These are phyloP conservation scores for Pythium rhizo-oryzae DNA, from an alignment of 352 stramenopile genomes.

Conservation along the genomic window DNA sequence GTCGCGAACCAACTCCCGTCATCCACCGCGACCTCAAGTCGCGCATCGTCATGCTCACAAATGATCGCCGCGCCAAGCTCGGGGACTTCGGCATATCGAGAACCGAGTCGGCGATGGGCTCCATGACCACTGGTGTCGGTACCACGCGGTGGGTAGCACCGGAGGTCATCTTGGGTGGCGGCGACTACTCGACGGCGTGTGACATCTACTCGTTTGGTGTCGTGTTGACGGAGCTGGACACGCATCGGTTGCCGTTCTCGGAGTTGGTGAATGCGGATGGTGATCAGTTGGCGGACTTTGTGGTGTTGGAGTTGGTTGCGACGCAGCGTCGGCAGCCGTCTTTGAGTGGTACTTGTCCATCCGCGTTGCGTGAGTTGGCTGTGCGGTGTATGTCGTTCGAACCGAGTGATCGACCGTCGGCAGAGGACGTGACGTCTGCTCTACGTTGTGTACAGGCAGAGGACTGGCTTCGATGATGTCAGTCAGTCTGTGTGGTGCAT, in stretches of 20 bases:
- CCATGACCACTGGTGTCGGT: conserved; percentile 22
- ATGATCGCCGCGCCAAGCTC: conserved; percentile 16
- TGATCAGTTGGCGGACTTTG: conserved; percentile 14
- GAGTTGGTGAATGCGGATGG: conserved; percentile 5
- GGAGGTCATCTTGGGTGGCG: conserved; percentile 12
- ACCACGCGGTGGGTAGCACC: conserved; percentile 21
- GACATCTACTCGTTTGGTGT: conserved; percentile 29
- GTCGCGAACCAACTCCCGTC: neutral
- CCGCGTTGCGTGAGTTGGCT: neutral
- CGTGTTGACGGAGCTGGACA: conserved; percentile 22
- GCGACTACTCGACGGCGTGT: conserved; percentile 8
- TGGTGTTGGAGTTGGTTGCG: conserved; percentile 10
- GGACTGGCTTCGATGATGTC: neutral
- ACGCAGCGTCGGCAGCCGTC: conserved; percentile 4
- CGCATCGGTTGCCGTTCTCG: conserved; percentile 23
- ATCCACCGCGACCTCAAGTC: conserved; percentile 25
- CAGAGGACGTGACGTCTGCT: neutral
- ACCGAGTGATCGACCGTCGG: conserved; percentile 2
- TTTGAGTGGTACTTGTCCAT: neutral
- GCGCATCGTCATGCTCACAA: conserved; percentile 20
- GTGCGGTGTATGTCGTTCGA: conserved; percentile 14
- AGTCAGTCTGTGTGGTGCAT: too few species aligned
- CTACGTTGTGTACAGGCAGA: too few species aligned
- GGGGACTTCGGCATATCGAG: conserved; percentile 19
- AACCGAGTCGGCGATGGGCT: conserved; percentile 3